A percentile compares a stretch with the other conserved stretches of the same genome.
Evolutionary conservation across 1,139 yeast species (phyloP).

Genomic region (Suhomyces bokatorum): DNA sequence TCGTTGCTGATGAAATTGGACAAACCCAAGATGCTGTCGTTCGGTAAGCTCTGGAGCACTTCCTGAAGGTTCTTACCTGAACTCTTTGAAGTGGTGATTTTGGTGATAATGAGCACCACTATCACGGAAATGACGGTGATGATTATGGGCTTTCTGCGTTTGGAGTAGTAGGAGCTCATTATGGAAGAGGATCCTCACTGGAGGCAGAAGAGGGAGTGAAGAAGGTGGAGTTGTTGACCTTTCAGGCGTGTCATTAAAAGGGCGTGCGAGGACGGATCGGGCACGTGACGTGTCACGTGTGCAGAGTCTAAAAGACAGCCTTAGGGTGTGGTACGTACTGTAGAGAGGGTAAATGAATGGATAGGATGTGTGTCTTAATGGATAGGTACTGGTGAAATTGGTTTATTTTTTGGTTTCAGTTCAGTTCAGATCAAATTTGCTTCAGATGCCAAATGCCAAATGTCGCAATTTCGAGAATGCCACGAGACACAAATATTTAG

Average conservation of each 20-base stretch:
- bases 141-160: slow-evolving; percentile 28
- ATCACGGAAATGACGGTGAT: slow-evolving; percentile 25
- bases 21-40: slow-evolving; percentile 38
- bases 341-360: no score
- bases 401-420: no score
- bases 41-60: slow-evolving; percentile 36
- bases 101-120: slow-evolving; percentile 23
- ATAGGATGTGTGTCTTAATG: no score
- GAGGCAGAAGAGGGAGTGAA: neutral
- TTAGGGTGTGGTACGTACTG: no score
- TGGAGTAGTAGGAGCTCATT: slow-evolving; percentile 19
- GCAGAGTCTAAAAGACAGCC: no score
- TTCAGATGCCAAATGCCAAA: no score
- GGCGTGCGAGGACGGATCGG: neutral
- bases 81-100: slow-evolving; percentile 26
- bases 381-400: no score
- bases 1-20: slow-evolving; percentile 36
- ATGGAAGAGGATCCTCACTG: neutral
- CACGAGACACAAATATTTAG: no score
- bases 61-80: slow-evolving; percentile 34
- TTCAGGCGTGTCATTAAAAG: neutral
- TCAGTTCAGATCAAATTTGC: no score
- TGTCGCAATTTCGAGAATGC: no score
- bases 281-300: neutral
- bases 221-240: neutral